Conservation (phyloP, 257 asterid species). For the Orobanche coerulescens region DNA sequence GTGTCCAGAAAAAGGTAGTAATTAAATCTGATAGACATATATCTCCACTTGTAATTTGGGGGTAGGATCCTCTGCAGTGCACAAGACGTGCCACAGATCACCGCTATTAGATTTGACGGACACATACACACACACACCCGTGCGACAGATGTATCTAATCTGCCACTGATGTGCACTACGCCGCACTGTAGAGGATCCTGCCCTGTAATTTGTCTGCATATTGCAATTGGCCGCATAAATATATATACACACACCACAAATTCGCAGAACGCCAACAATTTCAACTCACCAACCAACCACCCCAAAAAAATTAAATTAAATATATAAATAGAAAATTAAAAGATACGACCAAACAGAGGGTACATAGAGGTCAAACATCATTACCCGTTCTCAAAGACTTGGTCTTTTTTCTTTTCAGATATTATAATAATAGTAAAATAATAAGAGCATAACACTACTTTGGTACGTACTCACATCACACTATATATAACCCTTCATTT, state of each 20-base stretch:
- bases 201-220: no score
- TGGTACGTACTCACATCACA: background rate
- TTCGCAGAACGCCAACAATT: constrained; percentile 20
- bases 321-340: background rate
- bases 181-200: background rate
- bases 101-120: no score
- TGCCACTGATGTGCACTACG: no score
- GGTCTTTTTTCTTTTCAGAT: background rate
- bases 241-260: constrained; percentile 13
- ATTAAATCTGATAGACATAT: no score
- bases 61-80: no score
- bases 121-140: no score
- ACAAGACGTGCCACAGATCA: no score
- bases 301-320: background rate
- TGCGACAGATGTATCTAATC: no score
- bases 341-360: constrained; percentile 18
- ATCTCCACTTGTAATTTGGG: no score
- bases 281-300: constrained; percentile 35
- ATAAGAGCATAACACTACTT: background rate
- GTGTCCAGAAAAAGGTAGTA: no score
- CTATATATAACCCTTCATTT: constrained; percentile 17
- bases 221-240: no score
- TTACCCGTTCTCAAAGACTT: constrained; percentile 21
- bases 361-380: constrained; percentile 26
- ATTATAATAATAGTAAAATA: background rate